phyloP scores from a whole-genome alignment of 768 basidiomycete species.

The Mycena leptocephala region DNA sequence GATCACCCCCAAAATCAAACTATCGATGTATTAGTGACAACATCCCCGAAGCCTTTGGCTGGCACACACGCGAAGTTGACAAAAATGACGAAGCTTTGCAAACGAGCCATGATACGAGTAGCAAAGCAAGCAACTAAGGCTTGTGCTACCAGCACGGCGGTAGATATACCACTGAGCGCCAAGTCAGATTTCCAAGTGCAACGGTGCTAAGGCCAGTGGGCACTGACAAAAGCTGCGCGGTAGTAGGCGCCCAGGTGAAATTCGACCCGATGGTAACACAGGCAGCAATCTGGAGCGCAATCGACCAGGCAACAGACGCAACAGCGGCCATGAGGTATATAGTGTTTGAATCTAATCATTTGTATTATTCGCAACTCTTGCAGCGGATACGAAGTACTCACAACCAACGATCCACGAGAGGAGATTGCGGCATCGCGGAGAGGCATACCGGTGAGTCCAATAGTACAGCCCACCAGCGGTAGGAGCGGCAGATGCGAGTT shows the following conservation, averaged over 20 bases:
- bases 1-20: constrained; percentile 49
- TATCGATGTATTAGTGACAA: constrained; percentile 9
- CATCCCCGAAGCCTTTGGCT: neutral
- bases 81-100: constrained; percentile 65
- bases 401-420: constrained; percentile 77
- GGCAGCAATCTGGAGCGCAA: constrained; percentile 65
- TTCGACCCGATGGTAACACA: constrained; percentile 53
- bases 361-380: neutral
- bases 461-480: constrained; percentile 73
- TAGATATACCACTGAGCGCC: constrained; percentile 63
- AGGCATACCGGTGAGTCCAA: constrained; percentile 71
- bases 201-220: neutral
- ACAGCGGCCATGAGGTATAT: constrained; percentile 57
- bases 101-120: constrained; percentile 55
- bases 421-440: constrained; percentile 68
- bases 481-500: constrained; percentile 66
- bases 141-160: constrained; percentile 66
- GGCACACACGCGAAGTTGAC: constrained; percentile 53
- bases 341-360: constrained; percentile 63
- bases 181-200: neutral
- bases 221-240: constrained; percentile 45
- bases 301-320: constrained; percentile 68
- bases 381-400: constrained; percentile 45
- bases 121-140: constrained; percentile 51
- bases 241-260: constrained; percentile 40